These are phyloP conservation scores for Mucor sp. DNA, from an alignment of 371 early-diverging fungal genomes.

Conservation along the genomic window DNA sequence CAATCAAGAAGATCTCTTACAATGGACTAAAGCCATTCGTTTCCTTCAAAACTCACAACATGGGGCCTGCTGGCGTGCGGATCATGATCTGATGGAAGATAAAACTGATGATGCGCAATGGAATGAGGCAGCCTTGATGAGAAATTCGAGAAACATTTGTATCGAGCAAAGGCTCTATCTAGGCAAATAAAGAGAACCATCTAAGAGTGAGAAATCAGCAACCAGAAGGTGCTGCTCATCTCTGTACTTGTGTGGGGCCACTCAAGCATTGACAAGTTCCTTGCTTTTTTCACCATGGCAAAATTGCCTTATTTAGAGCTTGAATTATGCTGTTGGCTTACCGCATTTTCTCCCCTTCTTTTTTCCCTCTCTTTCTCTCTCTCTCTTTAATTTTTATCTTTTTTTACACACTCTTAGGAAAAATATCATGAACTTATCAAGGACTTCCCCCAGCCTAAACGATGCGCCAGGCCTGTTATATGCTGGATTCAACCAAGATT, in stretches of 20 bases:
- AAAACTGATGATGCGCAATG: no score
- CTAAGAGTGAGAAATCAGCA: background rate
- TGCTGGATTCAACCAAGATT: constrained; percentile 82
- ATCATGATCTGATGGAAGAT: no score
- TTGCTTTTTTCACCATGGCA: background rate
- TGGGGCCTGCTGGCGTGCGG: no score
- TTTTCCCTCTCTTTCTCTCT: background rate
- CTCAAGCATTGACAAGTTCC: background rate
- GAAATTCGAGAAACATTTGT: no score
- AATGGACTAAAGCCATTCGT: no score
- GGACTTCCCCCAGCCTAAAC: constrained; percentile 46
- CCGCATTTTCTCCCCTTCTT: constrained; percentile 2
- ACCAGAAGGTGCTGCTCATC: no score
- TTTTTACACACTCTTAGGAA: background rate
- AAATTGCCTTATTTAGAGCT: background rate
- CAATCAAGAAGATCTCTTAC: no score
- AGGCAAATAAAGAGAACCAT: no score
- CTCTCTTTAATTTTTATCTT: background rate
- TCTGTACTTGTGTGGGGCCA: background rate
- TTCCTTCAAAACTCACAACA: no score
- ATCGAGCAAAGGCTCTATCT: no score
- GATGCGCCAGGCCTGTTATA: constrained; percentile 65
- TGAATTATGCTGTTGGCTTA: background rate
- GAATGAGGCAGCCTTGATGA: no score
- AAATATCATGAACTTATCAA: constrained; percentile 59